phyloP scores from a whole-genome alignment of 2,329 filamentous ascomycete species.

The Stylonectria norvegica region DNA sequence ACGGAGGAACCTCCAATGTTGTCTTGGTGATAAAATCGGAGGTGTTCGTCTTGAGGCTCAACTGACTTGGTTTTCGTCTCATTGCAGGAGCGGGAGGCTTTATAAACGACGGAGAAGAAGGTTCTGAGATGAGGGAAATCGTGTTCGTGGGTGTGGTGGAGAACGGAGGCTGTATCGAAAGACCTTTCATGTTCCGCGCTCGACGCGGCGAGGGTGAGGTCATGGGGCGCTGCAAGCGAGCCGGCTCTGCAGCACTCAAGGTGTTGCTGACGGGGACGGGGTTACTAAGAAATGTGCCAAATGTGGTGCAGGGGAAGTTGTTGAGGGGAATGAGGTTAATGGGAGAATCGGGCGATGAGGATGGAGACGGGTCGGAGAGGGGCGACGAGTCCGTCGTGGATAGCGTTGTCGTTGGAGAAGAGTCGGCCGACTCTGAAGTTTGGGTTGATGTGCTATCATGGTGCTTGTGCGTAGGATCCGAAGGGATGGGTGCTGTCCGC shows the following conservation, averaged over 20 bases:
- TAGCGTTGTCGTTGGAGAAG: conserved; percentile 89
- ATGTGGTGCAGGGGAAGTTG: conserved; percentile 62
- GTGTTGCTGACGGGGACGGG: conserved; percentile 33
- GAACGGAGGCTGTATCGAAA: conserved; percentile 69
- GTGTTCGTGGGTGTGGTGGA: conserved; percentile 45
- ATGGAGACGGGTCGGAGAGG: conserved; percentile 85
- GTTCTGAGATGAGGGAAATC: conserved; percentile 57
- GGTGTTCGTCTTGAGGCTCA: conserved; percentile 72
- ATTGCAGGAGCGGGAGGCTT: conserved; percentile 70
- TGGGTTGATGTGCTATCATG: conserved; percentile 76
- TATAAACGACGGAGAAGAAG: conserved; percentile 73
- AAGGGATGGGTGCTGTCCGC: conserved; percentile 38
- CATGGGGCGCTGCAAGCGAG: conserved; percentile 54
- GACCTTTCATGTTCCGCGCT: conserved; percentile 77
- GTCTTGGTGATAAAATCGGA: conserved; percentile 50
- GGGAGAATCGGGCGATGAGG: conserved; percentile 88
- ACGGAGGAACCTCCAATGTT: conserved; percentile 52
- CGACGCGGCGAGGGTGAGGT: conserved; percentile 68
- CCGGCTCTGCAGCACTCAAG: conserved; percentile 43
- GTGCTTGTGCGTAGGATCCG: conserved; percentile 61
- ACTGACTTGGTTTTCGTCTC: conserved; percentile 71
- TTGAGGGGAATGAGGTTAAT: conserved; percentile 68
- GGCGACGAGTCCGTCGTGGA: conserved; percentile 91
- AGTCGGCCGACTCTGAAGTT: conserved; percentile 80
- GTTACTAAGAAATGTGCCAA: conserved; percentile 38